Evolutionary conservation across 495 filamentous ascomycete species (phyloP).

Genomic region (Penicillium atrosanguineum): DNA sequence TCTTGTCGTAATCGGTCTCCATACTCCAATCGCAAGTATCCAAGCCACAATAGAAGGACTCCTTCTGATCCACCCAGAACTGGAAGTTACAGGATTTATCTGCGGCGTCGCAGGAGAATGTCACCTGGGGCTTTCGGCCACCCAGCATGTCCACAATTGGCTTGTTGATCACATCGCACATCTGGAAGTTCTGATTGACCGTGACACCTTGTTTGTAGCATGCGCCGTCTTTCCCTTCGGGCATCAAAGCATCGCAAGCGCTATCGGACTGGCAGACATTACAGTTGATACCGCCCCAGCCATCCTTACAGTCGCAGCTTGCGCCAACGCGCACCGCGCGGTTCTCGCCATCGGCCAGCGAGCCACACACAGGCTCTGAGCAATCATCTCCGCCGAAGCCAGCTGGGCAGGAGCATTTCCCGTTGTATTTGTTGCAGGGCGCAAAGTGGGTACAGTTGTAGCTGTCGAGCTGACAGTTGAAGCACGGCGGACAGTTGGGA

Average conservation of each 20-base stretch:
- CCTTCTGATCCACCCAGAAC: constrained; percentile 91
- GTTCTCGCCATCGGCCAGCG: constrained; percentile 74
- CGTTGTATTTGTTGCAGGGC: constrained; percentile 78
- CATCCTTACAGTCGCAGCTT: constrained; percentile 83
- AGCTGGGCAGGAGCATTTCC: constrained; percentile 85
- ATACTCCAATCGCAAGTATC: constrained; percentile 73
- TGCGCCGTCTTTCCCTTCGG: constrained; percentile 70
- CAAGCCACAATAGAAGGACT: constrained; percentile 94
- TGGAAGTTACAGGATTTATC: constrained; percentile 83
- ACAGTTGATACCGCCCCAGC: constrained; percentile 98
- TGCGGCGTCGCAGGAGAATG: constrained; percentile 83
- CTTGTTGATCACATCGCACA: constrained; percentile 94
- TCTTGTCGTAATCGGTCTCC: constrained; percentile 65
- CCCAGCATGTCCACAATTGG: constrained; percentile 88
- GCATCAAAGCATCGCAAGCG: constrained; percentile 84
- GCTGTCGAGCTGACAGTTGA: constrained; percentile 94
- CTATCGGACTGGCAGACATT: constrained; percentile 85
- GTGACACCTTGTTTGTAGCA: constrained; percentile 90
- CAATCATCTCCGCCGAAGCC: constrained; percentile 95
- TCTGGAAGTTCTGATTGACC: constrained; percentile 92
- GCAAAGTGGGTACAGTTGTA: constrained; percentile 89
- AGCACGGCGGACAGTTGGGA: constrained; percentile 66
- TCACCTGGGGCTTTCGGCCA: constrained; percentile 82
- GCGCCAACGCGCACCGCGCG: constrained; percentile 65
- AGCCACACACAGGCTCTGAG: constrained; percentile 81